Percentiles rank a stretch among this genome's conserved stretches.
Conservation (phyloP, 139 green algal genomes). For the Ettlia oleoabundans region DNA sequence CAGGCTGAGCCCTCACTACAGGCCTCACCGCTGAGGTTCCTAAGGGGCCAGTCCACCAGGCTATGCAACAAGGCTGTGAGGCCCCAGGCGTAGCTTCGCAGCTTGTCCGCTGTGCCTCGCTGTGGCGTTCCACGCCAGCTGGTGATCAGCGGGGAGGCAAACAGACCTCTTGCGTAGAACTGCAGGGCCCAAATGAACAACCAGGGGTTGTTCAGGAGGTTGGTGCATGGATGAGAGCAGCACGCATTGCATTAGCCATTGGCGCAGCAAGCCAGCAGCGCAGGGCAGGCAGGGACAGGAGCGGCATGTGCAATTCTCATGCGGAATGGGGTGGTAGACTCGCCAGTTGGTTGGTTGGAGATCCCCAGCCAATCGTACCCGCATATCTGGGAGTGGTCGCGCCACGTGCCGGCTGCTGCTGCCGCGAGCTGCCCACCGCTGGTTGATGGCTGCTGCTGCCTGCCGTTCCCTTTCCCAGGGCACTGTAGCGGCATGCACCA, state of each 20-base stretch:
- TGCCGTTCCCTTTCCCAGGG: slow-evolving; percentile 30
- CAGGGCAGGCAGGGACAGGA: too few relatives aligned
- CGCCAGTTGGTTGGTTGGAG: too few relatives aligned
- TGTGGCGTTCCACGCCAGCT: slow-evolving; percentile 10
- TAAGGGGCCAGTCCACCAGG: slow-evolving; percentile 69
- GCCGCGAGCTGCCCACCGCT: not conserved
- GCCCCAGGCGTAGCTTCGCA: slow-evolving; percentile 49
- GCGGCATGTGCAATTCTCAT: too few relatives aligned
- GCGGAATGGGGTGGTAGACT: too few relatives aligned
- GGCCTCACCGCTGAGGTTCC: slow-evolving; percentile 48
- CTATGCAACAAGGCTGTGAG: slow-evolving; percentile 35
- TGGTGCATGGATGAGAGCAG: too few relatives aligned
- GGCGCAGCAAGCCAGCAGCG: too few relatives aligned
- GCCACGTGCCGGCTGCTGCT: not conserved
- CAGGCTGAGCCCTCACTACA: too few relatives aligned
- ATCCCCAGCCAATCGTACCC: too few relatives aligned
- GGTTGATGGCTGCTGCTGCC: slow-evolving; percentile 17
- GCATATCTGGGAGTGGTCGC: not conserved
- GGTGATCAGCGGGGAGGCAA: slow-evolving; percentile 56
- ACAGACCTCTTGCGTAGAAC: slow-evolving; percentile 82
- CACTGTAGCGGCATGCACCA: slow-evolving; percentile 72
- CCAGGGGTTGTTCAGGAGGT: too few relatives aligned
- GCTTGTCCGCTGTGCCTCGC: not conserved
- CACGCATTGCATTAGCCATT: too few relatives aligned
- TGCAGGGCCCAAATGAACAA: too few relatives aligned